Evolutionary conservation across 805 yeast species (phyloP).

Genomic region (Lipomyces starkeyi): DNA sequence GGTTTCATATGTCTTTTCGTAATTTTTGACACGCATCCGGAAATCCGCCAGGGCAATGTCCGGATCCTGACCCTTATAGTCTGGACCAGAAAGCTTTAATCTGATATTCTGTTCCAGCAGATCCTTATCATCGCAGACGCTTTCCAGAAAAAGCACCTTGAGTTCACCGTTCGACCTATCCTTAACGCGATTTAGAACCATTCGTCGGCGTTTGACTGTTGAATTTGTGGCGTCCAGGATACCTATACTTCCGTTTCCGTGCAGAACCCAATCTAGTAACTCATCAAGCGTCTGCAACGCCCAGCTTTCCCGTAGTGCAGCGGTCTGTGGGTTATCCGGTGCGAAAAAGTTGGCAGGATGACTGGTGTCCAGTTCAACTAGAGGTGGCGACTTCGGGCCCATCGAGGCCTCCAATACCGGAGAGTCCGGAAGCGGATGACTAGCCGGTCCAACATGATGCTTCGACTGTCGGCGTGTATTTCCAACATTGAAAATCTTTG

Average conservation of each 20-base stretch:
- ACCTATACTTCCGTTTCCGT: conserved; percentile 89
- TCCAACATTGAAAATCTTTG: conserved; percentile 92
- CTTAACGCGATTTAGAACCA: conserved; percentile 54
- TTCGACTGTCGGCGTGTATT: conserved; percentile 82
- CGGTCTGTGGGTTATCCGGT: conserved; percentile 73
- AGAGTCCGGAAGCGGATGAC: conserved; percentile 62
- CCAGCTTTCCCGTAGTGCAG: conserved; percentile 84
- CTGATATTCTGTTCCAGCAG: conserved; percentile 84
- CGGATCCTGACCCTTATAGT: conserved; percentile 84
- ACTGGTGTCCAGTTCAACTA: conserved; percentile 32
- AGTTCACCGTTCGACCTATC: conserved; percentile 51
- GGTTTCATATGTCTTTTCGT: conserved; percentile 88
- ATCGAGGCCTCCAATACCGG: conserved; percentile 22
- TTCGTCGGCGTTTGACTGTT: conserved; percentile 71
- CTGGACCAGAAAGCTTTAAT: conserved; percentile 90
- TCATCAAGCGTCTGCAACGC: conserved; percentile 92
- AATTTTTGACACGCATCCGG: conserved; percentile 76
- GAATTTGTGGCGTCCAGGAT: conserved; percentile 94
- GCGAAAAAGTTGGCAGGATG: conserved; percentile 87
- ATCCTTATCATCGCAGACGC: conserved; percentile 79
- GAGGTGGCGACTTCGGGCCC: conserved; percentile 13
- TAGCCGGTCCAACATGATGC: conserved; percentile 69
- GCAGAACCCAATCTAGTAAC: conserved; percentile 76
- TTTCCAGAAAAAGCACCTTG: conserved; percentile 83
- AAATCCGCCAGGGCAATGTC: conserved; percentile 80